These are phyloP conservation scores for Fusarium falciforme DNA, from an alignment of 2,329 filamentous ascomycete species.

Conservation along the genomic window DNA sequence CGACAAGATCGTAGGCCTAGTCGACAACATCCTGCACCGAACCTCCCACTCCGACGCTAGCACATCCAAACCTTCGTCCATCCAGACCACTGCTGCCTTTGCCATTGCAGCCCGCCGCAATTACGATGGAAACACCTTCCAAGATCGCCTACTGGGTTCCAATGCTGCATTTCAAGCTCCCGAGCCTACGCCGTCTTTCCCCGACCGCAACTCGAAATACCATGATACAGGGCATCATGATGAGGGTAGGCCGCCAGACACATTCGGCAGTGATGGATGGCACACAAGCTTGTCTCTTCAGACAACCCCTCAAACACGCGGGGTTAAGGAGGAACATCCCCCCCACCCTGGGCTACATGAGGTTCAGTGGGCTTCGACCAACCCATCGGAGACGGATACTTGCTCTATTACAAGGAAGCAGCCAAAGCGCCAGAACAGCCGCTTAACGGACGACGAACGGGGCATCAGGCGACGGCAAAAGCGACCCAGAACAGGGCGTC, in stretches of 20 bases:
- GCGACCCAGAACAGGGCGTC: not conserved
- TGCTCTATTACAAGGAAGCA: constrained; percentile 14
- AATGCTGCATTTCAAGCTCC: not conserved
- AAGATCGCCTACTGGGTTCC: not conserved
- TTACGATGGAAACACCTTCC: constrained; percentile 1
- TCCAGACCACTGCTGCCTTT: not conserved
- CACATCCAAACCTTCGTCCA: constrained; percentile 9
- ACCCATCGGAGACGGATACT: constrained; percentile 2
- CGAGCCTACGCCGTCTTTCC: not conserved
- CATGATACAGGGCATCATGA: constrained; percentile 10
- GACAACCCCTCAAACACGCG: constrained; percentile 6
- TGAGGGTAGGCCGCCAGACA: constrained; percentile 20
- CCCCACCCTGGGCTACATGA: not conserved
- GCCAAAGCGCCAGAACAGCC: constrained; percentile 33
- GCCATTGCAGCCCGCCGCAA: not conserved
- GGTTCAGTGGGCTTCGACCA: constrained; percentile 3
- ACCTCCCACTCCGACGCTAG: not conserved
- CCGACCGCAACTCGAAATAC: constrained; percentile 13
- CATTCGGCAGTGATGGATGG: not conserved
- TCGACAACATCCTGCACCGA: constrained; percentile 21
- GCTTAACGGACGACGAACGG: constrained; percentile 25
- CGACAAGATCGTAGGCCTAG: constrained; percentile 14
- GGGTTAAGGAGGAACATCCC: not conserved
- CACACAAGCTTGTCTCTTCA: not conserved
- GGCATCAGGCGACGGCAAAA: constrained; percentile 11